These are phyloP conservation scores for Solanum sparsipilum DNA, from an alignment of 257 asterid species.

Conservation along the genomic window DNA sequence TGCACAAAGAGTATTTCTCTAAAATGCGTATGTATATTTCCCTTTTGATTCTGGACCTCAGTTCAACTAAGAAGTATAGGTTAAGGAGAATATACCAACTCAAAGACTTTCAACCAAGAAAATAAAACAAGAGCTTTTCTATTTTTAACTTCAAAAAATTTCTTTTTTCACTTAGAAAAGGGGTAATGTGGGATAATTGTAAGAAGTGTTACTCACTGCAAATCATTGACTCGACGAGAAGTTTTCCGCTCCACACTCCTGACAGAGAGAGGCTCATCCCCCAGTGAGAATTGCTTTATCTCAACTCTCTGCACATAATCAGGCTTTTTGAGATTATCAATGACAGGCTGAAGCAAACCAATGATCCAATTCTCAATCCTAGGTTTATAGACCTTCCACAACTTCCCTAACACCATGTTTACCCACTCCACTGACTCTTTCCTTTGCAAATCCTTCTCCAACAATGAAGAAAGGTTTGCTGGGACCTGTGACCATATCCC, in stretches of 20 bases:
- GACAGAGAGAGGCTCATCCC: slow-evolving; percentile 80
- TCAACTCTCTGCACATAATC: slow-evolving; percentile 80
- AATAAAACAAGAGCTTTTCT: neutral
- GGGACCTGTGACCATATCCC: slow-evolving; percentile 57
- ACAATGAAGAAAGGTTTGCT: slow-evolving; percentile 38
- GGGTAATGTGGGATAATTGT: neutral
- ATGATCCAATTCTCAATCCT: slow-evolving; percentile 78
- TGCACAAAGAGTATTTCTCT: neutral
- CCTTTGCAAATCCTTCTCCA: slow-evolving; percentile 81
- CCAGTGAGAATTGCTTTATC: slow-evolving; percentile 74
- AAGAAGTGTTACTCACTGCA: slow-evolving; percentile 55
- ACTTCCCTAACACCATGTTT: slow-evolving; percentile 80
- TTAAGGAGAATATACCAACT: neutral
- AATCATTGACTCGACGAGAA: slow-evolving; percentile 70
- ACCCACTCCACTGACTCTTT: slow-evolving; percentile 92
- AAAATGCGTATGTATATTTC: neutral
- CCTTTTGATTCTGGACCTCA: neutral
- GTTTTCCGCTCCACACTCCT: slow-evolving; percentile 78
- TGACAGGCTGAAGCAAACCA: slow-evolving; percentile 80
- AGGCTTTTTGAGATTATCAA: slow-evolving; percentile 72
- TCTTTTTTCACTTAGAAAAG: neutral
- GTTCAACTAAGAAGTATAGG: neutral
- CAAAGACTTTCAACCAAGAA: neutral
- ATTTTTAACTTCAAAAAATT: neutral
- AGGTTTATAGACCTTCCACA: slow-evolving; percentile 74